These are phyloP conservation scores for Quercus bicolor DNA, from an alignment of 306 rosid species.

Conservation along the genomic window DNA sequence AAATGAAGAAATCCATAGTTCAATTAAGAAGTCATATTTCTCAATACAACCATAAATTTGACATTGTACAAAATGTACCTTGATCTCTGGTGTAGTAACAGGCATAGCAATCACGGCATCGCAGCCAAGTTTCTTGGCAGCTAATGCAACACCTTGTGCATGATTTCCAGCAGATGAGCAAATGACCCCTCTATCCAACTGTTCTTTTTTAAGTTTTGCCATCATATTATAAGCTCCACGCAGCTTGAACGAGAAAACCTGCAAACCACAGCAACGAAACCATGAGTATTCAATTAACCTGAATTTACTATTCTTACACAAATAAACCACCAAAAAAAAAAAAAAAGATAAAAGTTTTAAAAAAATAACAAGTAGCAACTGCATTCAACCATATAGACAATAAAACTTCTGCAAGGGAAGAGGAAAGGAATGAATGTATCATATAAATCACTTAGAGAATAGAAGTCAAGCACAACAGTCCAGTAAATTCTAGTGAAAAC, in stretches of 20 bases:
- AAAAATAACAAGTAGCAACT: not conserved
- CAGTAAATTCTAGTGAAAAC: not conserved
- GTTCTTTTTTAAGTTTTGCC: slow-evolving; percentile 71
- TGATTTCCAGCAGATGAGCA: slow-evolving; percentile 99
- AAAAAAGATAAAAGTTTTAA: not conserved
- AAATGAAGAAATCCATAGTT: slow-evolving; percentile 5
- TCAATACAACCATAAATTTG: not conserved
- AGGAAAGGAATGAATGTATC: not conserved
- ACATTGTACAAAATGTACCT: slow-evolving; percentile 41
- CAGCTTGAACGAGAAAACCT: slow-evolving; percentile 94
- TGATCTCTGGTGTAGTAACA: slow-evolving; percentile 83
- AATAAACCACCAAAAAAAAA: not conserved
- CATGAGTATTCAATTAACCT: slow-evolving; percentile 2
- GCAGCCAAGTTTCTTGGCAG: slow-evolving; percentile 77
- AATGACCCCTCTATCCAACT: slow-evolving; percentile 75
- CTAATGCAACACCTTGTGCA: slow-evolving; percentile 95
- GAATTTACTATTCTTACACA: not conserved
- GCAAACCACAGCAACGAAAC: slow-evolving; percentile 10
- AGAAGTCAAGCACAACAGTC: not conserved
- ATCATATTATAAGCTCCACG: slow-evolving; percentile 99
- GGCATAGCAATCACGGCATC: slow-evolving; percentile 89
- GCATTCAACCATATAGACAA: not conserved
- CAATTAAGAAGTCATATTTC: not conserved
- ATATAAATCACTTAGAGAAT: not conserved
- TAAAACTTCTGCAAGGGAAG: not conserved